Evolutionary conservation across 1,284 basidiomycete genomes (phyloP), one percentile per base, ranked within the genome.

Genomic region (Cutaneotrichosporon sp.): DNA sequence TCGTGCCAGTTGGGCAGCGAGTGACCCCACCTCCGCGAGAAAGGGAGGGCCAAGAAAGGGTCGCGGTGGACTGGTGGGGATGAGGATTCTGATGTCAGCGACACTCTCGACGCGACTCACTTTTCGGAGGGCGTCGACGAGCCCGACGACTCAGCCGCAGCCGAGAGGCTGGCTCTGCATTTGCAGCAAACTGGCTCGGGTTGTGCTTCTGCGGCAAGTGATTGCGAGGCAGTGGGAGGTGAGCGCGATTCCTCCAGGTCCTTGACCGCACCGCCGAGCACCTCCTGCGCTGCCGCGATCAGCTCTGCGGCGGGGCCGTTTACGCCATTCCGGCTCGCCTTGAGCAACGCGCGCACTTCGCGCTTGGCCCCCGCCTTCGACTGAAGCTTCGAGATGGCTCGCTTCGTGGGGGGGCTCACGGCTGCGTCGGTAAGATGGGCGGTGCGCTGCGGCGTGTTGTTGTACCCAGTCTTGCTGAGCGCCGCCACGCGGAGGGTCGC

Each of bases 61-160:
- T 18, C 42, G 16, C 42, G 42, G 42, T 5, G 42, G 42, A 18
- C 42, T 46, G 42, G 6, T n/a, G 18, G 42, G 42, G 18, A 46
- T 46, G 42, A 46, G 42, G 42, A 46, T 46, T n/a, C 42, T 46
- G 42, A 46, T 18, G 42, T 46, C 42, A 46, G 42, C 42, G 18
- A 8, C 5, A n/a, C 18, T 5, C 18, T 9, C 2, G 42, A 46
- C 42, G 16, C 14, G 9, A 18, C 42, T 16, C 7, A 46, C 42
- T 18, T 46, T 46, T 46, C 42, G 18, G 42, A 46, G 5, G 42
- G 42, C 2, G 18, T 46, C 16, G 42, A 46, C 42, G 42, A 18
- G 42, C 38, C 38, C 9, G 42, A 46, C 42, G 42, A 46, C 42
- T 46, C 42, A n/a, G 42, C 42, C 42, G 18, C 18, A 8, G 42